Evolutionary conservation across 1,284 basidiomycete genomes (phyloP).

Genomic region (Leccinum glutinopallens): DNA sequence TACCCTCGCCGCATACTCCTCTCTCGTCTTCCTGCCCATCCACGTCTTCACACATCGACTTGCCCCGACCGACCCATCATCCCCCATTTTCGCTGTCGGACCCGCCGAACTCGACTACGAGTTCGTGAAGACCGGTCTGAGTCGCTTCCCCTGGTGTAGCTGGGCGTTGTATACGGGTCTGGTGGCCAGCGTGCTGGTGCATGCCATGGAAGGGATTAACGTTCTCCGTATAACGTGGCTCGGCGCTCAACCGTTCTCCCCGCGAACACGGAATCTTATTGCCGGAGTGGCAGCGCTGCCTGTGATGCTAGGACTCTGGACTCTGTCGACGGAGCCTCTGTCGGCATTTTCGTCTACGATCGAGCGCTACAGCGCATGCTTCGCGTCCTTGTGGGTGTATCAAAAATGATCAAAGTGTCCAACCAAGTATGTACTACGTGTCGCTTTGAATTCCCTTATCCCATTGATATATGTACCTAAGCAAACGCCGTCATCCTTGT

Average conservation of each 20-base stretch:
- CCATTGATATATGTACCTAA: not conserved
- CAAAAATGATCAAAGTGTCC: slow-evolving; percentile 13
- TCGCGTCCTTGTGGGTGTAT: slow-evolving; percentile 33
- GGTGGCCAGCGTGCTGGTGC: slow-evolving; percentile 51
- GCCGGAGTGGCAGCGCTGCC: slow-evolving; percentile 45
- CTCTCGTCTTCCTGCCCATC: slow-evolving; percentile 57
- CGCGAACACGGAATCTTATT: slow-evolving; percentile 36
- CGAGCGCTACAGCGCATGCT: slow-evolving; percentile 45
- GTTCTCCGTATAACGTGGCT: slow-evolving; percentile 51
- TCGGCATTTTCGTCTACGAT: slow-evolving; percentile 54
- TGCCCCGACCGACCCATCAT: slow-evolving; percentile 38
- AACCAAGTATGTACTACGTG: slow-evolving; percentile 1
- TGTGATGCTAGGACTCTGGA: slow-evolving; percentile 54
- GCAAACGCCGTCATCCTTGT: not conserved
- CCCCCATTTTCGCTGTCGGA: slow-evolving; percentile 59
- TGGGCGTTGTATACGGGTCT: slow-evolving; percentile 64
- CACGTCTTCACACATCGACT: slow-evolving; percentile 66
- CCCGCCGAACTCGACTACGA: slow-evolving; percentile 75
- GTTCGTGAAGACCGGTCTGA: slow-evolving; percentile 68
- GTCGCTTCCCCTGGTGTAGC: slow-evolving; percentile 59
- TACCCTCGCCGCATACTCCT: slow-evolving; percentile 57
- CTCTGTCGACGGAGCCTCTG: slow-evolving; percentile 57
- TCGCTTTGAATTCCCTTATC: not conserved
- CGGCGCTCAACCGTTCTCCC: slow-evolving; percentile 20
- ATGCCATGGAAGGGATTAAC: slow-evolving; percentile 58